Percentiles rank a stretch among this genome's conserved stretches.
Conservation (phyloP, 352 stramenopile species). For the Globisporangium camurandrum region DNA sequence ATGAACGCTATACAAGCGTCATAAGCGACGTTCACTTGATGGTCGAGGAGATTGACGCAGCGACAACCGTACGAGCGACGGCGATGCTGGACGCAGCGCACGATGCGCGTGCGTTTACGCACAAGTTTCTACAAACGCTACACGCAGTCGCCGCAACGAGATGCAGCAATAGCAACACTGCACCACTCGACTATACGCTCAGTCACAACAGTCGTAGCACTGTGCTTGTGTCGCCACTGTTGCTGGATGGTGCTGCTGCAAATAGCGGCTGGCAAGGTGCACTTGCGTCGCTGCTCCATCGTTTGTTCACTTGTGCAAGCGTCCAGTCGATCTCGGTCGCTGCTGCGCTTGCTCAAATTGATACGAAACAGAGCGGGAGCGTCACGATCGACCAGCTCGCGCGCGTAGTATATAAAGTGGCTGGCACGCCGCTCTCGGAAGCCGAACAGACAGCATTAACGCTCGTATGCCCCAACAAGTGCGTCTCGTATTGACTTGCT, state of each 20-base stretch:
- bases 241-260: constrained; percentile 27
- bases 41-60: constrained; percentile 35
- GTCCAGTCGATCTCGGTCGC: constrained; percentile 16
- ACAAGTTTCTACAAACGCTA: constrained; percentile 32
- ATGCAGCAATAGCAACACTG: constrained; percentile 31
- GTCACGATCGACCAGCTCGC: constrained; percentile 19
- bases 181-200: constrained; percentile 19
- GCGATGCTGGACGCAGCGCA: constrained; percentile 22
- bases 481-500: neutral
- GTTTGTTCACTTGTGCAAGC: constrained; percentile 19
- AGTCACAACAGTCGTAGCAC: constrained; percentile 4
- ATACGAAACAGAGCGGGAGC: constrained; percentile 10
- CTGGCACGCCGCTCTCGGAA: constrained; percentile 8
- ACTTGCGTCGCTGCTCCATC: constrained; percentile 35
- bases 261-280: constrained; percentile 32
- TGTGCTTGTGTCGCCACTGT: constrained; percentile 8
- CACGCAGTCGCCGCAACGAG: constrained; percentile 19
- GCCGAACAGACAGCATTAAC: constrained; percentile 18
- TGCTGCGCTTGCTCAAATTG: constrained; percentile 15
- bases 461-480: constrained; percentile 21
- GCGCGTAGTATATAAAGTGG: constrained; percentile 12
- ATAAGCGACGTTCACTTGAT: constrained; percentile 20
- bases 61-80: constrained; percentile 25
- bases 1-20: constrained; percentile 1
- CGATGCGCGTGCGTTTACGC: constrained; percentile 36